Evolutionary conservation across 176 grass and related monocot species (phyloP).

Genomic region (Zoysia japonica): DNA sequence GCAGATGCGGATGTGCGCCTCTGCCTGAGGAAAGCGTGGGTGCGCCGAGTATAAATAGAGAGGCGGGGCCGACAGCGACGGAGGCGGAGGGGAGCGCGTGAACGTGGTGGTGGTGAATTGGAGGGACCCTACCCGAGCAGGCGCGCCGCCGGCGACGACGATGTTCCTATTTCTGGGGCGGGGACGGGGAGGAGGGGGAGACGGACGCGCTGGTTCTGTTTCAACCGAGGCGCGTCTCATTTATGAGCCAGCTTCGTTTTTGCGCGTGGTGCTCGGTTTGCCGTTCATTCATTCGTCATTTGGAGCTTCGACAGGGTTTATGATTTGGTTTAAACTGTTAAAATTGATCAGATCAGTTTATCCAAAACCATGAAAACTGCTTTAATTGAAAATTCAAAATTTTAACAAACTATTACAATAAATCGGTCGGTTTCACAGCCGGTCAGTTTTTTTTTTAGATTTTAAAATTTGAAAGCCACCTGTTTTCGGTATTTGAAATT

Average conservation of each 20-base stretch:
- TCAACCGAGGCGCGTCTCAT: background rate
- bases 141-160: constrained; percentile 1
- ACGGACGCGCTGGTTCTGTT: constrained; percentile 19
- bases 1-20: constrained; percentile 59
- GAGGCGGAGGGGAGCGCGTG: constrained; percentile 1
- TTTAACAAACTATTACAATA: no score
- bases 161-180: background rate
- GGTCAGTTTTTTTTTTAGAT: no score
- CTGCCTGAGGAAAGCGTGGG: constrained; percentile 50
- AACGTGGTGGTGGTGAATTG: constrained; percentile 1
- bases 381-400: no score
- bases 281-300: background rate
- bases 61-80: constrained; percentile 35
- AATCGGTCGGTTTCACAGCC: no score
- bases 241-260: background rate
- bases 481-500: no score
- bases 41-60: constrained; percentile 53
- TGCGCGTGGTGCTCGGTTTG: background rate
- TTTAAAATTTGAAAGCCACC: no score
- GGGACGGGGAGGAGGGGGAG: background rate
- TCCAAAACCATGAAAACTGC: background rate
- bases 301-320: background rate
- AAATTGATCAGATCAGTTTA: background rate
- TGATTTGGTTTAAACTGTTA: background rate
- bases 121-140: background rate